Evolutionary conservation across 495 filamentous ascomycete species (phyloP).

Genomic region (Trichoderma parareesei): DNA sequence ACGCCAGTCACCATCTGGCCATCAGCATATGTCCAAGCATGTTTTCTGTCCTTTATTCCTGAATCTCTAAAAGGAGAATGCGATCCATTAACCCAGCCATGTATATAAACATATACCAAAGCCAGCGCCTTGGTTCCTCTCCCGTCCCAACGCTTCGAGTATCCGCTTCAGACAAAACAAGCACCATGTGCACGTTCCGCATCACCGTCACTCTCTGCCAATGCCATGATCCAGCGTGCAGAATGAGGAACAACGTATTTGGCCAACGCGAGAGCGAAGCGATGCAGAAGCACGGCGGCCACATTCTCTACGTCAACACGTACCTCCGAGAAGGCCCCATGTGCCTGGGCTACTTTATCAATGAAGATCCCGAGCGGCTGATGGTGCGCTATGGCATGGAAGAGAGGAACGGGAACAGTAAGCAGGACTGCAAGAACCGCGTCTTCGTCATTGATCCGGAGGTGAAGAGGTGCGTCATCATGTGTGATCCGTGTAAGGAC

Average conservation of each 20-base stretch:
- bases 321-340: neutral
- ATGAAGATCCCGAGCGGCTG: neutral
- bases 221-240: neutral
- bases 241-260: neutral
- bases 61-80: too few species aligned
- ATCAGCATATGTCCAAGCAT: too few species aligned
- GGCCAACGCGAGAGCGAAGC: neutral
- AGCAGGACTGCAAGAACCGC: slow-evolving; percentile 2
- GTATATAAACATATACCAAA: neutral
- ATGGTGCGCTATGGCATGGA: neutral
- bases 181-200: neutral
- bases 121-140: neutral
- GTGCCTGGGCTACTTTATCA: neutral
- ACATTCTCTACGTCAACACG: neutral
- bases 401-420: neutral
- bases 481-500: neutral
- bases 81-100: neutral
- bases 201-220: neutral
- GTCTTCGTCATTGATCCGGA: neutral
- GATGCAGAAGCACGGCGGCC: neutral
- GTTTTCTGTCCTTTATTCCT: too few species aligned
- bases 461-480: neutral
- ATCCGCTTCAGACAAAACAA: neutral
- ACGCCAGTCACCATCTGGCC: neutral
- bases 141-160: too few species aligned